Evolutionary conservation across 2,329 filamentous ascomycete species (phyloP).

Genomic region (Emergomyces africanus): DNA sequence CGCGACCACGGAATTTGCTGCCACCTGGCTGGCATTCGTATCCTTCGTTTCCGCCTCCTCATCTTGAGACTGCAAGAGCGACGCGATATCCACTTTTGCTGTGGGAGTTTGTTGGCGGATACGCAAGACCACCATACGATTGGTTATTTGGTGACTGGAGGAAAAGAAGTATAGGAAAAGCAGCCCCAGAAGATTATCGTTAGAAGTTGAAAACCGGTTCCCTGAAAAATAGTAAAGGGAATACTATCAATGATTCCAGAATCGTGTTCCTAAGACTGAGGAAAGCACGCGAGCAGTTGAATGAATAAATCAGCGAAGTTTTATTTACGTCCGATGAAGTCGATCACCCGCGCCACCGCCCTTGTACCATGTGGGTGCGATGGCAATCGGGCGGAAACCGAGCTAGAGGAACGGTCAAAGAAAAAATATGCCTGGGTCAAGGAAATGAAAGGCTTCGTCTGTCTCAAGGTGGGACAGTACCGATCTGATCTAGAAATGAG

Average conservation of each 20-base stretch:
- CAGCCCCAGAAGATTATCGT: neutral
- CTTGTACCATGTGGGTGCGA: constrained; percentile 3
- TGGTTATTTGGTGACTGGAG: neutral
- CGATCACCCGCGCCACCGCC: constrained; percentile 2
- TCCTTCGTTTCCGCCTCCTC: constrained; percentile 10
- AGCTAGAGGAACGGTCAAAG: constrained; percentile 1
- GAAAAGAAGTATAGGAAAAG: neutral
- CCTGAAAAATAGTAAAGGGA: neutral
- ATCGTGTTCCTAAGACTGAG: neutral
- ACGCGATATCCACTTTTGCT: constrained; percentile 14
- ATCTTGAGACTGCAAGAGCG: constrained; percentile 11
- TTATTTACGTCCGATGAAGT: neutral
- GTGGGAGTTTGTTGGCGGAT: constrained; percentile 8
- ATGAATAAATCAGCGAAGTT: neutral
- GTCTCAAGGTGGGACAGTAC: constrained; percentile 1
- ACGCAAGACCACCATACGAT: constrained; percentile 3
- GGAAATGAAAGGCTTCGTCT: constrained; percentile 1
- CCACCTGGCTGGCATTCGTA: constrained; percentile 4
- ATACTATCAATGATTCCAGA: neutral
- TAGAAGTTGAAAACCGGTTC: neutral
- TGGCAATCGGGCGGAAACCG: neutral
- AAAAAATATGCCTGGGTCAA: neutral
- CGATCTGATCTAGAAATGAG: neutral
- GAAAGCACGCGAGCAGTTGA: neutral
- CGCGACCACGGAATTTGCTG: constrained; percentile 1